Evolutionary conservation across 2,329 filamentous ascomycete genomes (phyloP).

Genomic region (Xylaria sp.): DNA sequence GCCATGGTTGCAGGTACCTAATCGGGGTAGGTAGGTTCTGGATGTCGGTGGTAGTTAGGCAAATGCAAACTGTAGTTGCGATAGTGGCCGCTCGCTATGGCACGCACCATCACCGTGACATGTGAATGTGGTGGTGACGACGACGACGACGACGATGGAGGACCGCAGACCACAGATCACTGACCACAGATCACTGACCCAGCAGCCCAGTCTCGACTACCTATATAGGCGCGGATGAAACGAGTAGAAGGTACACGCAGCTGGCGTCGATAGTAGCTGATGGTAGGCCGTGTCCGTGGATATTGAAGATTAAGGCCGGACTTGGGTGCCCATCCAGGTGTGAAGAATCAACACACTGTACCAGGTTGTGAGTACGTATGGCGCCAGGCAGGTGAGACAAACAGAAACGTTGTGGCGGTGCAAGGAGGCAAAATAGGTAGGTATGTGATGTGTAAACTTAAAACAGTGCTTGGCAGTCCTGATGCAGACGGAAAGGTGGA

Average conservation of each 20-base stretch:
- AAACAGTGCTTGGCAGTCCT: neutral
- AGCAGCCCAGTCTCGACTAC: neutral
- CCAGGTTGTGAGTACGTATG: neutral
- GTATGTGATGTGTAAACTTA: neutral
- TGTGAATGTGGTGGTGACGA: slow-evolving; percentile 19
- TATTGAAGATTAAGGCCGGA: slow-evolving; percentile 7
- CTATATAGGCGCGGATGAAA: neutral
- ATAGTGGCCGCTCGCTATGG: slow-evolving; percentile 21
- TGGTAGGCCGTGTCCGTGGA: neutral
- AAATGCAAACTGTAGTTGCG: slow-evolving; percentile 14
- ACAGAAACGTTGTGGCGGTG: slow-evolving; percentile 14
- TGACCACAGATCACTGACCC: neutral
- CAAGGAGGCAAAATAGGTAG: neutral
- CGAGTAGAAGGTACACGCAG: neutral
- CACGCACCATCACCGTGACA: slow-evolving; percentile 30
- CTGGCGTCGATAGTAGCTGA: neutral
- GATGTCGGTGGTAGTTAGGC: neutral
- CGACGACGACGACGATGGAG: slow-evolving; percentile 4
- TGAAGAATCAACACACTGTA: neutral
- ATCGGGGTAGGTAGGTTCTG: neutral
- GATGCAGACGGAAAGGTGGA: neutral
- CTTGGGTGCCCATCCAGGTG: slow-evolving; percentile 2
- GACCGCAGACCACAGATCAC: neutral
- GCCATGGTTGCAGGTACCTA: slow-evolving; percentile 40
- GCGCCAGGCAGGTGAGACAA: neutral